phyloP scores from a whole-genome alignment of 1,284 basidiomycete species.

The Leccinum holopus region DNA sequence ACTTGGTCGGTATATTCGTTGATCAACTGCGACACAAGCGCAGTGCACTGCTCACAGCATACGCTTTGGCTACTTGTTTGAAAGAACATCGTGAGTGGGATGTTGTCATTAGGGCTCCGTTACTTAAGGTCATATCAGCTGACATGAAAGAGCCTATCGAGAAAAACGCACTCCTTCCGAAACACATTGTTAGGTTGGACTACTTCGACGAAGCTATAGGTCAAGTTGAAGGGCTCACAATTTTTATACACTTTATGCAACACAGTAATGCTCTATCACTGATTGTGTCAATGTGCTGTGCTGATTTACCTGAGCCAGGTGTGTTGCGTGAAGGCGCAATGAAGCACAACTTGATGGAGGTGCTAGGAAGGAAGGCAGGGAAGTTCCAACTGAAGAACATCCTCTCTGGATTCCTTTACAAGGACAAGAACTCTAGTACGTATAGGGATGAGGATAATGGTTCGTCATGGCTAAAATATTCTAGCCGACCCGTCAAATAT shows the following conservation, averaged over 20 bases:
- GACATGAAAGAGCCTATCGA: slow-evolving; percentile 16
- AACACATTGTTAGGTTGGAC: slow-evolving; percentile 15
- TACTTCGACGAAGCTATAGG: slow-evolving; percentile 18
- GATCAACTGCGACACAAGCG: slow-evolving; percentile 13
- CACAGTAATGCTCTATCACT: slow-evolving; percentile 10
- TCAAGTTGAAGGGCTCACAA: slow-evolving; percentile 12
- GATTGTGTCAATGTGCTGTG: not conserved
- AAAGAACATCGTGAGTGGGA: slow-evolving; percentile 15
- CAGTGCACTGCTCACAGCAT: slow-evolving; percentile 15
- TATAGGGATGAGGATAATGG: not conserved
- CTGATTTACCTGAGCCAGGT: slow-evolving; percentile 11
- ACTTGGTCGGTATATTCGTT: slow-evolving; percentile 8
- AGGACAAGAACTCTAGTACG: slow-evolving; percentile 23
- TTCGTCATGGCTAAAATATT: not conserved
- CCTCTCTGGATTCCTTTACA: slow-evolving; percentile 23
- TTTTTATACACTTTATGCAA: slow-evolving; percentile 13
- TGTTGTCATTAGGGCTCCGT: not conserved
- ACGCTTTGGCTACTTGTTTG: slow-evolving; percentile 17
- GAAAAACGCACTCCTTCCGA: not conserved
- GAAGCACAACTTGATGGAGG: slow-evolving; percentile 10
- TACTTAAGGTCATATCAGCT: slow-evolving; percentile 4
- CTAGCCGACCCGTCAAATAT: slow-evolving; percentile 10
- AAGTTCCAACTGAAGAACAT: slow-evolving; percentile 14
- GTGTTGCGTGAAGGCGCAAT: slow-evolving; percentile 17
- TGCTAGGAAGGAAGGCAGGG: slow-evolving; percentile 20